Percentiles rank a stretch among this genome's conserved stretches.
Conservation (phyloP, 495 filamentous ascomycete genomes). For the Podospora didyma region DNA sequence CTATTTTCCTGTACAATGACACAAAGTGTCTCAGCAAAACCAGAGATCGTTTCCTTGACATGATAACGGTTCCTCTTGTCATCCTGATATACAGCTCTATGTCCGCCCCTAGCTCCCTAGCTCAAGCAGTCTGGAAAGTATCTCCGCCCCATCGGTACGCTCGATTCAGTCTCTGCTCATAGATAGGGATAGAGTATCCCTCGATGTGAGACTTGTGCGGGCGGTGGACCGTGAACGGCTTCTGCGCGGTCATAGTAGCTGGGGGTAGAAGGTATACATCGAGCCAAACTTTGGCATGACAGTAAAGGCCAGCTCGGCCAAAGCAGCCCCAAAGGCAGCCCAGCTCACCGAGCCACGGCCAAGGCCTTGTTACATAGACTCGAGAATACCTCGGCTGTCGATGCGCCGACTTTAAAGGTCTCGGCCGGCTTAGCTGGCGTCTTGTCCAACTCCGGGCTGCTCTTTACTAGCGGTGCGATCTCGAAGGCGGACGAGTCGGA, state of each 20-base stretch:
- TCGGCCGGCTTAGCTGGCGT: neutral
- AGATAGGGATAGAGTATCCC: slow-evolving; percentile 10
- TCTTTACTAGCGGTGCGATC: slow-evolving; percentile 8
- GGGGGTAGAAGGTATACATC: slow-evolving; percentile 25
- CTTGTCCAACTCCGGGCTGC: neutral
- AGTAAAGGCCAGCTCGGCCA: slow-evolving; percentile 31
- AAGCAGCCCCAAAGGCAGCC: slow-evolving; percentile 31
- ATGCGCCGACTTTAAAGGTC: slow-evolving; percentile 23
- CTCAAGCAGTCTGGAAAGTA: slow-evolving; percentile 14
- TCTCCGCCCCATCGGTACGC: slow-evolving; percentile 23
- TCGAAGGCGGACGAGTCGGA: slow-evolving; percentile 26
- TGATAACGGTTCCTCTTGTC: no score
- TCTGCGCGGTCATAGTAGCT: slow-evolving; percentile 6
- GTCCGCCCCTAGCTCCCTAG: neutral
- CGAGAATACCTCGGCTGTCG: slow-evolving; percentile 27
- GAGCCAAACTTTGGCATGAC: slow-evolving; percentile 26
- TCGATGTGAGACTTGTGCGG: slow-evolving; percentile 27
- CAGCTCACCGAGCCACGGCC: slow-evolving; percentile 28
- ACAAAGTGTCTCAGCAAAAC: no score
- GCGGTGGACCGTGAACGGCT: slow-evolving; percentile 21
- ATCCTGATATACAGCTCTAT: no score
- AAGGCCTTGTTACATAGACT: slow-evolving; percentile 23
- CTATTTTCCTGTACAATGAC: no score
- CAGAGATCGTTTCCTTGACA: no score
- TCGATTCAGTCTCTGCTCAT: slow-evolving; percentile 17